Conservation (phyloP, 2,329 filamentous ascomycete genomes). For the Lecanoromycetidae sp. region DNA sequence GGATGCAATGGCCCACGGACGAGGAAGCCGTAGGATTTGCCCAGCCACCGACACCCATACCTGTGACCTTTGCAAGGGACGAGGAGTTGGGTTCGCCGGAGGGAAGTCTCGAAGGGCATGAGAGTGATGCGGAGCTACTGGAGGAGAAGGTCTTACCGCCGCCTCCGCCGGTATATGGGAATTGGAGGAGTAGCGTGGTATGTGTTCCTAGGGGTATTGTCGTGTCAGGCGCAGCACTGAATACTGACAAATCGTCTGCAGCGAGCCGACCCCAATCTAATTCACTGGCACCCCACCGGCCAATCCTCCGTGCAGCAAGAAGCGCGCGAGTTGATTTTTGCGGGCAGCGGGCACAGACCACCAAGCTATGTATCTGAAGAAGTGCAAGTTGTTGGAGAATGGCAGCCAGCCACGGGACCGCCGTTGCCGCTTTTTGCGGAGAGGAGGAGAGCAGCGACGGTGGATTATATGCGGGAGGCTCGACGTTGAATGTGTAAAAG, state of each 20-base stretch:
- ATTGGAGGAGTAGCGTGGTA: conserved; percentile 74
- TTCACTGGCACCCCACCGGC: conserved; percentile 66
- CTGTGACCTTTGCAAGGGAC: conserved; percentile 60
- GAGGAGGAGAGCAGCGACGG: conserved; percentile 5
- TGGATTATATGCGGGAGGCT: neutral
- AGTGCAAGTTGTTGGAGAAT: neutral
- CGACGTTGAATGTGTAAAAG: neutral
- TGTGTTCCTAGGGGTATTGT: conserved; percentile 34
- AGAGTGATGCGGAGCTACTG: neutral
- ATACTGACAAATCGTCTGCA: neutral
- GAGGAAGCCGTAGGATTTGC: conserved; percentile 49
- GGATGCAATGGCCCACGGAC: conserved; percentile 31
- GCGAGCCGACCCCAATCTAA: conserved; percentile 65
- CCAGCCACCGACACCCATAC: conserved; percentile 61
- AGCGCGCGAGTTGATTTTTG: conserved; percentile 15
- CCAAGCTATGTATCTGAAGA: conserved; percentile 69
- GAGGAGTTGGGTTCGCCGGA: conserved; percentile 47
- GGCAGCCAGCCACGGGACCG: neutral
- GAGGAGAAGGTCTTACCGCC: conserved; percentile 32
- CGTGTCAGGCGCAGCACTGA: neutral
- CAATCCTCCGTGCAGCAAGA: conserved; percentile 14
- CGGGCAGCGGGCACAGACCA: conserved; percentile 40
- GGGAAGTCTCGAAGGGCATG: conserved; percentile 32
- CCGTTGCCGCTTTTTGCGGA: conserved; percentile 1
- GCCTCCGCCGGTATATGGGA: conserved; percentile 71